Conservation (phyloP, 2,329 filamentous ascomycete species). For the Aspergillus piperis region DNA sequence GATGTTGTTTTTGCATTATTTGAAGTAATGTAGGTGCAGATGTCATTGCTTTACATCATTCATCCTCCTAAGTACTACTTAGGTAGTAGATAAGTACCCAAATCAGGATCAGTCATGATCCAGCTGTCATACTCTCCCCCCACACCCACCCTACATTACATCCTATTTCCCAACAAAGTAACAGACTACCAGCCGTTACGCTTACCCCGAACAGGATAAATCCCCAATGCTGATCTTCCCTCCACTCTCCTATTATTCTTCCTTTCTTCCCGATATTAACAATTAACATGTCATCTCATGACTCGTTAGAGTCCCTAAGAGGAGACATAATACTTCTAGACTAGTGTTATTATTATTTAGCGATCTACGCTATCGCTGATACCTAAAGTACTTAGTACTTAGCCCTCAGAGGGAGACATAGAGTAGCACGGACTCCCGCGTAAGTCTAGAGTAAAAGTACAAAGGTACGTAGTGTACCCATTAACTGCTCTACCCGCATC, state of each 20-base stretch:
- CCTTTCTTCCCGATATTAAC: background rate
- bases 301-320: background rate
- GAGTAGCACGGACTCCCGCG: too few species aligned
- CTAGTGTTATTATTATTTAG: background rate
- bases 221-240: background rate
- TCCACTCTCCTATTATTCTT: too few species aligned
- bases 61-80: too few species aligned
- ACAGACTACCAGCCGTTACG: background rate
- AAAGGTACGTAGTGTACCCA: too few species aligned
- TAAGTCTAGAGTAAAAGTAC: too few species aligned
- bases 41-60: too few species aligned
- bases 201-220: constrained; percentile 1
- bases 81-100: background rate
- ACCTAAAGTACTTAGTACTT: too few species aligned
- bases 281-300: background rate
- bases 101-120: background rate
- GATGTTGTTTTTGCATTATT: too few species aligned
- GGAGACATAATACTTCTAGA: too few species aligned
- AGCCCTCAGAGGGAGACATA: too few species aligned
- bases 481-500: too few species aligned
- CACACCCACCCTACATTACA: background rate
- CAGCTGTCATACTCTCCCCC: background rate
- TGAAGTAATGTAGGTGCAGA: too few species aligned
- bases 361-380: background rate
- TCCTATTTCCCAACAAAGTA: background rate